These are phyloP conservation scores for Paramecium sonneborni DNA, from an alignment of 73 alveolate genomes.

Conservation along the genomic window DNA sequence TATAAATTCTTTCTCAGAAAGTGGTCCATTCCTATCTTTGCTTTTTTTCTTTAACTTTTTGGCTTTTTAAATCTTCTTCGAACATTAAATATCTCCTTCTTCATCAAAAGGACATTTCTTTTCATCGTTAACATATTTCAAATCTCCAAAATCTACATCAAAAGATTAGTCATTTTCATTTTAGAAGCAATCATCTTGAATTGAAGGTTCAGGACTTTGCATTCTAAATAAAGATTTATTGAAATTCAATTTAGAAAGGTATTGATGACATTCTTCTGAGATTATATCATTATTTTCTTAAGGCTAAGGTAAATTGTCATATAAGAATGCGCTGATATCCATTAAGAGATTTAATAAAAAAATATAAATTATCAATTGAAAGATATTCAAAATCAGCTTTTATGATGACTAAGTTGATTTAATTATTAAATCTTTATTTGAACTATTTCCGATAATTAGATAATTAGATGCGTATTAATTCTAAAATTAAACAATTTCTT, in stretches of 20 bases:
- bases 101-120: neutral
- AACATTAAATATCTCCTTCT: neutral
- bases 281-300: neutral
- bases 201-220: conserved; percentile 25
- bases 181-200: neutral
- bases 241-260: neutral
- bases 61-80: neutral
- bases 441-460: neutral
- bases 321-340: neutral
- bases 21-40: neutral
- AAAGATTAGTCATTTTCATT: neutral
- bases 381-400: neutral
- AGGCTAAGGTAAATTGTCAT: neutral
- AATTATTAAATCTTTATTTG: neutral
- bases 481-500: neutral
- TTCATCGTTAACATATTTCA: neutral
- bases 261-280: neutral
- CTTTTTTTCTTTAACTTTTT: neutral
- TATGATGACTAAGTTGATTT: neutral
- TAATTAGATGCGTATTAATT: neutral
- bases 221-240: neutral
- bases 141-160: neutral
- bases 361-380: neutral
- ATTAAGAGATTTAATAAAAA: neutral
- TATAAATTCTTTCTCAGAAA: neutral